These are phyloP conservation scores for Cordyceps cicadae DNA, from an alignment of 2,329 filamentous ascomycete genomes.

Conservation along the genomic window DNA sequence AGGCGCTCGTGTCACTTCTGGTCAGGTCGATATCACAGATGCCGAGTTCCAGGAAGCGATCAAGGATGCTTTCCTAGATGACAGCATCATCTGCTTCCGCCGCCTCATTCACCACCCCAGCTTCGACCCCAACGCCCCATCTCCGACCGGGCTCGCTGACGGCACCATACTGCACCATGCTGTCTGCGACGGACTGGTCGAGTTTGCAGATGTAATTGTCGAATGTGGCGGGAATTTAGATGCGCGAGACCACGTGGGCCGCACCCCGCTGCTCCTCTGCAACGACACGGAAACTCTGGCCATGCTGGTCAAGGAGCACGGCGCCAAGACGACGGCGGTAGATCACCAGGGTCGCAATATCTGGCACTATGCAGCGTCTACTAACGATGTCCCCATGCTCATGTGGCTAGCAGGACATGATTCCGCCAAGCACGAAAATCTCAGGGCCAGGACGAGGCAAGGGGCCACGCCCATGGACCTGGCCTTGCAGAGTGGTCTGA, in stretches of 20 bases:
- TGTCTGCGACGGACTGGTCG: slow-evolving; percentile 18
- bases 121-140: slow-evolving; percentile 22
- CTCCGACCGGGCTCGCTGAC: slow-evolving; percentile 7
- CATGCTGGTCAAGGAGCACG: slow-evolving; percentile 20
- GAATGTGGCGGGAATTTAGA: slow-evolving; percentile 21
- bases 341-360: slow-evolving; percentile 27
- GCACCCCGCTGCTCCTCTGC: slow-evolving; percentile 28
- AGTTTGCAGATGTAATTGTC: slow-evolving; percentile 23
- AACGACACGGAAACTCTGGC: slow-evolving; percentile 21
- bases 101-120: slow-evolving; percentile 23
- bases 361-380: slow-evolving; percentile 30
- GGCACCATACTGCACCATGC: slow-evolving; percentile 27
- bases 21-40: slow-evolving; percentile 14
- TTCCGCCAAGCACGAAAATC: slow-evolving; percentile 20
- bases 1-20: neutral
- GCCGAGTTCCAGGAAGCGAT: slow-evolving; percentile 17
- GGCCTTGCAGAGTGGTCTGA: slow-evolving; percentile 17
- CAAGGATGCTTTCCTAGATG: slow-evolving; percentile 20
- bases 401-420: slow-evolving; percentile 25
- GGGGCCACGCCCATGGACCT: slow-evolving; percentile 25
- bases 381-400: slow-evolving; percentile 23
- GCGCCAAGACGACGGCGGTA: slow-evolving; percentile 21
- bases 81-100: slow-evolving; percentile 18
- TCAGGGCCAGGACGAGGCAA: slow-evolving; percentile 15
- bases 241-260: slow-evolving; percentile 20